Percentiles rank a stretch among this genome's conserved stretches.
phyloP scores from a whole-genome alignment of 192 early-diverging fungal genomes.

The Backusella australiensis region DNA sequence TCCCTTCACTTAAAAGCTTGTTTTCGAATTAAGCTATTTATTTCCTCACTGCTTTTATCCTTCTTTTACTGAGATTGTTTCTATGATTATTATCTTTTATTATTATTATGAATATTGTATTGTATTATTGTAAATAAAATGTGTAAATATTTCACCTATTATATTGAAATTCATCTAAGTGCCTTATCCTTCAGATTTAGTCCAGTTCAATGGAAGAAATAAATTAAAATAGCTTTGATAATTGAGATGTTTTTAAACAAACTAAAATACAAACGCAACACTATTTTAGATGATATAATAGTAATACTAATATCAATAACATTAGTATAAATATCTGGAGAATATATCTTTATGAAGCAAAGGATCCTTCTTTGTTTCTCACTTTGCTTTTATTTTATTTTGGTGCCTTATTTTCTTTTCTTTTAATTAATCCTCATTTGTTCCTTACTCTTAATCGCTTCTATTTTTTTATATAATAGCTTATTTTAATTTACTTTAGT shows the following conservation, averaged over 20 bases:
- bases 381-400: not conserved
- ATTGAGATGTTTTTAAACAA: not conserved
- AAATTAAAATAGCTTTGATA: not conserved
- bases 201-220: not conserved
- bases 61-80: not conserved
- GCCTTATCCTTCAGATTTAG: not conserved
- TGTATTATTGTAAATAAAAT: not conserved
- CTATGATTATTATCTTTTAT: not conserved
- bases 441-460: not conserved
- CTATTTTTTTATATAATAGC: not conserved
- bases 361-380: not conserved
- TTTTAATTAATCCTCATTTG: not conserved
- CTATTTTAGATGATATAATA: not conserved
- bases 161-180: not conserved
- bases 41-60: not conserved
- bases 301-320: not conserved
- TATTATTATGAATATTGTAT: constrained; percentile 1
- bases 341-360: not conserved
- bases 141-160: not conserved
- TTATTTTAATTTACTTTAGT: not conserved
- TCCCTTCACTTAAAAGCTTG: constrained; percentile 7
- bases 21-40: constrained; percentile 5
- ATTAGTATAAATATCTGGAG: not conserved
- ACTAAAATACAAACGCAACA: not conserved
- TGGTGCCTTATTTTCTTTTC: not conserved